Base-by-base conservation (phyloP, 768 basidiomycete species). In the Amanita fuliginea region DNA sequence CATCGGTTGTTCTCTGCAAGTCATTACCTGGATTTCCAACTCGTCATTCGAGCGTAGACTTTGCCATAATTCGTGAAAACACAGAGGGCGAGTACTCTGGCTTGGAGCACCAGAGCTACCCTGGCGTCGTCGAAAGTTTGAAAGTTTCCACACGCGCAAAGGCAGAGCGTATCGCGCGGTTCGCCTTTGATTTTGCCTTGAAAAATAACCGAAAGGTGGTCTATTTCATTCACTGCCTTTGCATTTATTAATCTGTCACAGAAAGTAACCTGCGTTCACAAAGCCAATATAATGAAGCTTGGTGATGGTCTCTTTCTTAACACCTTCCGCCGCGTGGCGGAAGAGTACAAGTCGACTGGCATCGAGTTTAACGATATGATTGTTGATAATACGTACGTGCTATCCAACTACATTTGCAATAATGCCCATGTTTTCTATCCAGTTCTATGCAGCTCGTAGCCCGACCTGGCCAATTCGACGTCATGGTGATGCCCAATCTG, bases 251-350 rank as follows among this genome's bases (percentile, higher is more conserved):
- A 41, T 7, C 49, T 22, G 34, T 47, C 42, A 2, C 57, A 95
- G 92, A 98, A 95, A 86, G 95, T 99, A 57, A 99, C 96, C 36
- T 97, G 94, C 62, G 93, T 99, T 40, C 96, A 99, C 81, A 99
- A 99, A 71, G 96, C 96, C 60, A 98, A 98, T 75, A 99, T 99
- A 75, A 99, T 99, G 96, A 99, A 99, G 69, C 83, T 97, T 59
- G 95, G 95, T 65, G 96, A 98, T 61, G 96, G 96, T 67, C 80
- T 99, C 37, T 98, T 98, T 83, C 78, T 98, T 59, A 94, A 92
- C 69, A 98, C 94, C 19, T 99, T 97, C 83, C 88, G 92, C 58
- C 78, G 82, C 53, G 80, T 99, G 52, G 96, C 93, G 30, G 91
- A 98, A 67, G 95, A 97, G 64, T 99, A 98, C 78, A 87, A 81